Conservation (phyloP, 805 yeast species). For the Blastobotrys peoriensis region DNA sequence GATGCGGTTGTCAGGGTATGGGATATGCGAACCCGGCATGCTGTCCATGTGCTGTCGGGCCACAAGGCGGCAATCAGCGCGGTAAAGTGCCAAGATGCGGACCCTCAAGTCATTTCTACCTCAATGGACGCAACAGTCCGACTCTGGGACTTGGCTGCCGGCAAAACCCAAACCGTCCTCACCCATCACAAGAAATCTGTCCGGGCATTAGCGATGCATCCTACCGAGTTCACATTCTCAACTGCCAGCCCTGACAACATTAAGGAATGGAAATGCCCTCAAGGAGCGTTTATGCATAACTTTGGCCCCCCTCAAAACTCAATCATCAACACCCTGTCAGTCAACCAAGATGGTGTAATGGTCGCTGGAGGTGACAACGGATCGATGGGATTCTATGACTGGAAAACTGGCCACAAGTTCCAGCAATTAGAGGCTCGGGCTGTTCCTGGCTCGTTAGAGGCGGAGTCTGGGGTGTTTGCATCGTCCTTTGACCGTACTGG, state of each 20-base stretch:
- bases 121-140: conserved; percentile 81
- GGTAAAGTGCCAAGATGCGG: conserved; percentile 60
- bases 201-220: conserved; percentile 64
- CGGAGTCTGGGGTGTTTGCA: conserved; percentile 63
- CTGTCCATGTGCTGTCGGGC: conserved; percentile 74
- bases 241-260: conserved; percentile 78
- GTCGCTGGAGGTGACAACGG: conserved; percentile 88
- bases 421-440: conserved; percentile 50
- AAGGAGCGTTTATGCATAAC: conserved; percentile 64
- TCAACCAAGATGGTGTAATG: conserved; percentile 58
- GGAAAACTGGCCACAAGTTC: conserved; percentile 58
- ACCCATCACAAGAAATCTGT: conserved; percentile 85
- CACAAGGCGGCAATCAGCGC: conserved; percentile 72
- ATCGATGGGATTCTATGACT: conserved; percentile 67
- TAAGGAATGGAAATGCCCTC: conserved; percentile 78
- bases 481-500: conserved; percentile 78
- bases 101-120: conserved; percentile 80
- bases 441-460: conserved; percentile 63
- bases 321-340: conserved; percentile 63
- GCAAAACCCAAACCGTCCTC: conserved; percentile 59
- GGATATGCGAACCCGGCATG: conserved; percentile 80
- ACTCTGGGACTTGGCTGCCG: conserved; percentile 87
- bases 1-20: conserved; percentile 84
- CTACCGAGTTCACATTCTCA: conserved; percentile 64
- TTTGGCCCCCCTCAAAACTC: conserved; percentile 39